phyloP scores from a whole-genome alignment of 306 rosid species.

The Cicer arietinum region DNA sequence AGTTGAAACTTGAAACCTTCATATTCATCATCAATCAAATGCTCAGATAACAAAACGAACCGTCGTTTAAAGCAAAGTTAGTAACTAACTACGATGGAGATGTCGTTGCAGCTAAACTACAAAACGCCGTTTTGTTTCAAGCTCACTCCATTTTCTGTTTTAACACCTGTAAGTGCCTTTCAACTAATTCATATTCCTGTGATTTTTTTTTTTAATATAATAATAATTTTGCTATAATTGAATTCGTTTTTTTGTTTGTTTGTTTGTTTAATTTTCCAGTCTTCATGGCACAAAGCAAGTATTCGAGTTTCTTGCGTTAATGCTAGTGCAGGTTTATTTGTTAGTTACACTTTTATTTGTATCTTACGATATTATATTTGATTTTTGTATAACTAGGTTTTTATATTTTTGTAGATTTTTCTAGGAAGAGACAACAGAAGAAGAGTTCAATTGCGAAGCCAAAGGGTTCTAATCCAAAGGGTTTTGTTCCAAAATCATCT shows the following conservation, averaged over 20 bases:
- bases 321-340: constrained; percentile 66
- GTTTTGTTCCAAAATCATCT: constrained; percentile 60
- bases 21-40: constrained; percentile 2
- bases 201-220: no score
- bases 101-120: constrained; percentile 58
- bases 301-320: constrained; percentile 53
- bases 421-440: constrained; percentile 66
- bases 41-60: constrained; percentile 20
- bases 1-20: no score
- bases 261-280: constrained; percentile 54
- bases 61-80: constrained; percentile 5
- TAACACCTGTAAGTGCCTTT: no score
- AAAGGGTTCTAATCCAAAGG: constrained; percentile 59
- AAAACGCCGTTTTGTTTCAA: constrained; percentile 28
- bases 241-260: constrained; percentile 14
- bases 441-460: constrained; percentile 60
- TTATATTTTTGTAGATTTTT: constrained; percentile 57
- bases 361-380: background rate
- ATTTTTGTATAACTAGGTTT: constrained; percentile 14
- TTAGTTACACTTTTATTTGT: constrained; percentile 31
- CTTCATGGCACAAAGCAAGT: constrained; percentile 53
- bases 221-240: no score
- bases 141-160: no score
- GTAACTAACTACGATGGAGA: constrained; percentile 54
- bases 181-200: no score